Evolutionary conservation across 176 grass and related monocot genomes (phyloP).

Genomic region (Eleusine coracana): DNA sequence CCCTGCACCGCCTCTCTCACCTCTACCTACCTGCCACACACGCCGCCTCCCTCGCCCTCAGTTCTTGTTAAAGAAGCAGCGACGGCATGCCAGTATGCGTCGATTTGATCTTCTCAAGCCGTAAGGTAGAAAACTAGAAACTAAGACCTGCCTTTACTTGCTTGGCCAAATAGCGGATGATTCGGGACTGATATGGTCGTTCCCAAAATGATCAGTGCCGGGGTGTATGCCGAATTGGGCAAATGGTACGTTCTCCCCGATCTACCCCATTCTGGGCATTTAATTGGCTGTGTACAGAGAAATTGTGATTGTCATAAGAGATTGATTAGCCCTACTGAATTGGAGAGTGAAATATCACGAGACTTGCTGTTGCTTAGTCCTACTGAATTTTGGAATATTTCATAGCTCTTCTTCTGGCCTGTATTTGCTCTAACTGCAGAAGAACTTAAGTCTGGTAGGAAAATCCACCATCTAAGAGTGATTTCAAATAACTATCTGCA

Average conservation of each 20-base stretch:
- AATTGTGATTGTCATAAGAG: not conserved
- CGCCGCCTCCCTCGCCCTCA: conserved; percentile 3
- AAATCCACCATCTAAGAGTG: not conserved
- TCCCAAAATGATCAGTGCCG: not conserved
- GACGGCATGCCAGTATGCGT: not conserved
- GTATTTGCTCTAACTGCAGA: not conserved
- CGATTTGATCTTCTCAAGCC: not conserved
- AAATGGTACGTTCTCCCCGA: not conserved
- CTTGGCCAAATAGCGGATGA: not conserved
- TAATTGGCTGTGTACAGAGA: not conserved
- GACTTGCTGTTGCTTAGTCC: not conserved
- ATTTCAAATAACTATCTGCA: not conserved
- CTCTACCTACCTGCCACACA: not conserved
- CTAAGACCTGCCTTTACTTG: not conserved
- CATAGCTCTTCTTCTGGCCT: not conserved
- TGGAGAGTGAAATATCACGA: no score
- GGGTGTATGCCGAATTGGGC: not conserved
- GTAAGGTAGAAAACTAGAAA: not conserved
- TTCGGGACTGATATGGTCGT: not conserved
- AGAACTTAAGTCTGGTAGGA: not conserved
- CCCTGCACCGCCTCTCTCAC: not conserved
- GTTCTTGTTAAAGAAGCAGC: not conserved
- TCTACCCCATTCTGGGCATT: not conserved
- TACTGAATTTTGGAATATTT: not conserved
- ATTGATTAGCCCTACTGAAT: not conserved